These are phyloP conservation scores for Ochetophila trinervis DNA, from an alignment of 306 rosid species.

Conservation along the genomic window DNA sequence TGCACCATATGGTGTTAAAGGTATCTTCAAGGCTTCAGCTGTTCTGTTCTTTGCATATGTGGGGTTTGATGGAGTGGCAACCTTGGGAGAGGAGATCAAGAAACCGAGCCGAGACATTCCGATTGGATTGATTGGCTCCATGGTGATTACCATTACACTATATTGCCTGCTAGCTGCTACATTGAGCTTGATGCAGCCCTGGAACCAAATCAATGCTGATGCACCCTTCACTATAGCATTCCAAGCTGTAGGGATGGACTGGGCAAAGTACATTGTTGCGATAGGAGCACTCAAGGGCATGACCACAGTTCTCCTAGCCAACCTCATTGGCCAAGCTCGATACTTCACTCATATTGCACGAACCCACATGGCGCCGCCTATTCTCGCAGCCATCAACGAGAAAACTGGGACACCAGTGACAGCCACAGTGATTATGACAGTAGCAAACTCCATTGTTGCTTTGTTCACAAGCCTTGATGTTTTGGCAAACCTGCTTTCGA, in stretches of 20 bases:
- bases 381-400: conserved; percentile 27
- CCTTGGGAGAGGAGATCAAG: conserved; percentile 28
- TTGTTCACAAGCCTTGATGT: conserved; percentile 34
- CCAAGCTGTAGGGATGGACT: conserved; percentile 24
- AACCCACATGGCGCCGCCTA: conserved; percentile 31
- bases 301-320: conserved; percentile 27
- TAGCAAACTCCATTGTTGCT: conserved; percentile 32
- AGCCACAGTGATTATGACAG: conserved; percentile 30
- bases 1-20: conserved; percentile 11
- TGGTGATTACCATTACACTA: conserved; percentile 3
- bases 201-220: conserved; percentile 20
- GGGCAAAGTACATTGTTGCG: conserved; percentile 36
- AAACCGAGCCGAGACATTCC: conserved; percentile 25
- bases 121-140: conserved; percentile 29
- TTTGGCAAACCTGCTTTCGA: conserved; percentile 30
- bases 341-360: conserved; percentile 38
- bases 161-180: conserved; percentile 26
- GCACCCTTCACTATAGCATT: conserved; percentile 23
- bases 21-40: conserved; percentile 26
- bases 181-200: conserved; percentile 24
- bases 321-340: conserved; percentile 27
- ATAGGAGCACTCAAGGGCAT: conserved; percentile 32
- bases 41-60: conserved; percentile 26
- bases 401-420: conserved; percentile 28
- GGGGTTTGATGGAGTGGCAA: conserved; percentile 27